These are phyloP conservation scores for Tuctoria greenei DNA, from an alignment of 176 grass and related monocot genomes.

Conservation along the genomic window DNA sequence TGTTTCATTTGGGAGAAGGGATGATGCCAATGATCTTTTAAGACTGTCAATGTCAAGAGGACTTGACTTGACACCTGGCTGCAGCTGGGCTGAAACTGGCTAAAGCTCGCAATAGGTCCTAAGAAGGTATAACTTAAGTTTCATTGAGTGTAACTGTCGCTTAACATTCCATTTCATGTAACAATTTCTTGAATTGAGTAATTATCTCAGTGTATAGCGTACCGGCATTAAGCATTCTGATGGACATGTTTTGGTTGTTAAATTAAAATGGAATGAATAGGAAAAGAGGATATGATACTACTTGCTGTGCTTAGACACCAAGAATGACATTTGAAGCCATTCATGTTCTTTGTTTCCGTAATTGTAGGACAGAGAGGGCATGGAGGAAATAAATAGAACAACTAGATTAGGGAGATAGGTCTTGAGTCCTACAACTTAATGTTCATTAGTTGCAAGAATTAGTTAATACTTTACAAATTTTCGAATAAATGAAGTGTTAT, in stretches of 20 bases:
- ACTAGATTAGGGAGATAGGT: not conserved
- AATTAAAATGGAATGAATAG: not conserved
- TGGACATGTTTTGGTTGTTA: not conserved
- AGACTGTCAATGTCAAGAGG: constrained; percentile 34
- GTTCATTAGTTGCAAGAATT: not conserved
- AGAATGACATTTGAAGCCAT: not conserved
- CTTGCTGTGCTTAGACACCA: not conserved
- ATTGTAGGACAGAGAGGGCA: not conserved
- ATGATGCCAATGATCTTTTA: constrained; percentile 38
- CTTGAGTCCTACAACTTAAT: not conserved
- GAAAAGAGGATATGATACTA: not conserved
- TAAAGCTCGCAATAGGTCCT: constrained; percentile 34
- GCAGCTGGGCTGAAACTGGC: constrained; percentile 59
- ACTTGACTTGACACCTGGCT: constrained; percentile 48
- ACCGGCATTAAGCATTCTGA: constrained; percentile 6
- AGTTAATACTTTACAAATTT: constrained; percentile 10
- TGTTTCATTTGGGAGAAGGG: constrained; percentile 66
- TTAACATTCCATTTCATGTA: not conserved
- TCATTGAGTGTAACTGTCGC: not conserved
- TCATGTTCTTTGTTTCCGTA: not conserved
- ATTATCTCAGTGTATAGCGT: not conserved
- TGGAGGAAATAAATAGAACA: not conserved
- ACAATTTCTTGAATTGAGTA: constrained; percentile 18
- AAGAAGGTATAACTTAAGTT: constrained; percentile 36
- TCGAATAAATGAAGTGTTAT: constrained; percentile 12